Conservation (phyloP, 306 rosid species). For the Ormosia semicastrata region DNA sequence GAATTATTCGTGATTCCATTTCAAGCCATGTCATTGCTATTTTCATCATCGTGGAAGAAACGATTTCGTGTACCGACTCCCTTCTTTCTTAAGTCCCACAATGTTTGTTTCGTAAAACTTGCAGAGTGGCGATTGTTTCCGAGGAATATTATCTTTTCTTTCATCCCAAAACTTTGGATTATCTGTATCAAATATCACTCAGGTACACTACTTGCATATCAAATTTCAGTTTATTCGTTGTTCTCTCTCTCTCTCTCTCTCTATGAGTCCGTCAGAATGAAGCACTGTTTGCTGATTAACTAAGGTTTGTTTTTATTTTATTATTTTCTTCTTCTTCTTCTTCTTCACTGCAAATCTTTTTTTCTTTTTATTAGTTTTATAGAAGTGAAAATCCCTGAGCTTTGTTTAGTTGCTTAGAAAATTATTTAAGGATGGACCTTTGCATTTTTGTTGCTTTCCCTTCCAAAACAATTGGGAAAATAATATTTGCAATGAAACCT, state of each 20-base stretch:
- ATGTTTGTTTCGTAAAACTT: background rate
- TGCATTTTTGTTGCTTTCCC: background rate
- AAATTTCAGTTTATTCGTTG: background rate
- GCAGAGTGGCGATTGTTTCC: slow-evolving; percentile 6
- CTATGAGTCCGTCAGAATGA: background rate
- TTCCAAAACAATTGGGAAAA: background rate
- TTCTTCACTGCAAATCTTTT: background rate
- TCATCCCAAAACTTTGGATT: background rate
- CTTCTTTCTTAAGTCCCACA: background rate
- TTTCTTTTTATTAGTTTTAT: background rate
- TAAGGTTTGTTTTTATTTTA: too few relatives aligned
- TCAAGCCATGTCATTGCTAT: background rate
- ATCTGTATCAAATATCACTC: background rate
- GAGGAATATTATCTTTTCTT: background rate
- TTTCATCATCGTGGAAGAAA: background rate
- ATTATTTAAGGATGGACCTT: background rate
- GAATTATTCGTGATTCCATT: background rate
- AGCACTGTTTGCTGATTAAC: background rate
- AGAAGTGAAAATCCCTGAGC: background rate
- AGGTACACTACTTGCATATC: background rate
- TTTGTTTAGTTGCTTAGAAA: background rate
- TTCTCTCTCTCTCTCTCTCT: background rate
- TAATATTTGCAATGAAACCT: background rate
- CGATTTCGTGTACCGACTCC: slow-evolving; percentile 1
- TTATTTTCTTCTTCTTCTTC: background rate